Evolutionary conservation across 2,329 filamentous ascomycete genomes (phyloP), one percentile per base, ranked within the genome.

Genomic region (Fusarium xylarioides): DNA sequence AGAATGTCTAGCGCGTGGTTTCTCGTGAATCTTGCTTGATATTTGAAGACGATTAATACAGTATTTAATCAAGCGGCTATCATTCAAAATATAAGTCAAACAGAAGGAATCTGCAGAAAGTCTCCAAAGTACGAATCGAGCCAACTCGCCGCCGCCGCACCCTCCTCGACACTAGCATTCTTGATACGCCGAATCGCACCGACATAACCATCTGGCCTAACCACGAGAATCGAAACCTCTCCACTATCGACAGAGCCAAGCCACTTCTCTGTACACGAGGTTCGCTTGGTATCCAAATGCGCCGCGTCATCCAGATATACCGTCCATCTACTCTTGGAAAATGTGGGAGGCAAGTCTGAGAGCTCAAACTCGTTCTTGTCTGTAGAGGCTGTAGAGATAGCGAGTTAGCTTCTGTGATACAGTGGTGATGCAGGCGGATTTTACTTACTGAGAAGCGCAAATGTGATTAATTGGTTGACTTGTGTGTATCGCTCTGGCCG

Each of bases 131-230:
- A 89, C 18, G 79, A 77, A 71, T 89, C 86, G 21, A 89, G 79
- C 87, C 87, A 89, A 63, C 79, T 81, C 30, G 87, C 87, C 14
- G 87, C 87, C 47, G 85, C 83, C 38, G 84, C 79, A 40, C 87
- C 87, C 6, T 86, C 80, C 50, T 85, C 85, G 57, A 86, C 85
- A 38, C 86, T 76, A 70, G 82, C 84, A 42, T 85, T 83, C 76
- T 87, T 85, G 85, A 86, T 87, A 42, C 85, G 81, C 47, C 85
- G 83, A n/a, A 92, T 80, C n/a, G 86, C 89, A 4, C 92, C 92
- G 5, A 93, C 88, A 79, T 94, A 94, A 10, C 92, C 92, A 80
- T 94, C 92, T 0, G 92, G 92, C 10, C 92, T 86, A 3, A 94
- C 89, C 72, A 91, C 90, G 35, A 91, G 84, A 42, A 93, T 86